Evolutionary conservation across 2,329 filamentous ascomycete genomes (phyloP).

Genomic region (Aspergillus sclerotialis): DNA sequence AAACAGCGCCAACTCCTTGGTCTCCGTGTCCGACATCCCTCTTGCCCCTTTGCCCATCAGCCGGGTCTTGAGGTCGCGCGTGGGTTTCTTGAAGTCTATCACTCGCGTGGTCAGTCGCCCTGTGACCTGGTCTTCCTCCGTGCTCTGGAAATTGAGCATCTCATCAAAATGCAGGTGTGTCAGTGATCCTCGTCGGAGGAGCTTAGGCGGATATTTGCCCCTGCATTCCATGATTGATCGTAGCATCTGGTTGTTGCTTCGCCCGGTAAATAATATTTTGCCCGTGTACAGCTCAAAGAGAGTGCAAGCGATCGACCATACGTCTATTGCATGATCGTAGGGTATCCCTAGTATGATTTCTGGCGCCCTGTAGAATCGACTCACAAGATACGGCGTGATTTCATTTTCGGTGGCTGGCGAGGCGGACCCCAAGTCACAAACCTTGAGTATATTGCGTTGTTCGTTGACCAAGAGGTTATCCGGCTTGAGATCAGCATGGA

Average conservation of each 20-base stretch:
- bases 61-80: constrained; percentile 73
- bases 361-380: constrained; percentile 92
- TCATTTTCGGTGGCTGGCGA: constrained; percentile 86
- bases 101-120: constrained; percentile 59
- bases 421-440: constrained; percentile 95
- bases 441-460: constrained; percentile 75
- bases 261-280: constrained; percentile 91
- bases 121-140: constrained; percentile 80
- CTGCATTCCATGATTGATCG: constrained; percentile 93
- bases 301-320: constrained; percentile 97
- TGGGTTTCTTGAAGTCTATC: constrained; percentile 56
- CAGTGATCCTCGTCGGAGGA: constrained; percentile 75
- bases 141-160: constrained; percentile 71
- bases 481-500: constrained; percentile 94
- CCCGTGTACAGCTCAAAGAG: constrained; percentile 96
- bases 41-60: constrained; percentile 61
- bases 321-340: constrained; percentile 89
- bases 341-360: constrained; percentile 97
- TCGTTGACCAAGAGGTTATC: constrained; percentile 96
- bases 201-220: constrained; percentile 82
- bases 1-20: constrained; percentile 74
- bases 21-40: constrained; percentile 65
- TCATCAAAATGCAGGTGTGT: constrained; percentile 77
- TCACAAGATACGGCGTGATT: constrained; percentile 90
- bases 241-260: constrained; percentile 98